Evolutionary conservation across 2,329 filamentous ascomycete species (phyloP).

Genomic region (Fonsecaea nubica): DNA sequence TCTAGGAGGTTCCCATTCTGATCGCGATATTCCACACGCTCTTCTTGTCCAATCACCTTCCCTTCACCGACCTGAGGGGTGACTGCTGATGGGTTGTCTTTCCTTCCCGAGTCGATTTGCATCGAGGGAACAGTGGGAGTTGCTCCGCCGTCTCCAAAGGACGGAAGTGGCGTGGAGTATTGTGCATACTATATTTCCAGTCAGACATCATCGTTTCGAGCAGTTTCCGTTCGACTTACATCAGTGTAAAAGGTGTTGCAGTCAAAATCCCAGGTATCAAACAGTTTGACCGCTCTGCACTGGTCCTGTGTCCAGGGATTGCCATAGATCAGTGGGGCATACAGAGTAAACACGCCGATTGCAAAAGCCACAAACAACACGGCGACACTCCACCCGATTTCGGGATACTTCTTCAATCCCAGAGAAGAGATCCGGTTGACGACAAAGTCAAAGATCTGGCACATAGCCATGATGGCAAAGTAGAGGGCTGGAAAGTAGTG

Average conservation of each 20-base stretch:
- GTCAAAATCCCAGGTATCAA: conserved; percentile 94
- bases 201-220: conserved; percentile 11
- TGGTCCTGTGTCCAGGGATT: conserved; percentile 90
- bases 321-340: conserved; percentile 87
- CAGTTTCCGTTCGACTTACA: conserved; percentile 66
- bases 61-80: conserved; percentile 46
- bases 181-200: conserved; percentile 44
- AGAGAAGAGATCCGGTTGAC: conserved; percentile 74
- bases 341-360: conserved; percentile 79
- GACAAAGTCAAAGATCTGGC: conserved; percentile 85
- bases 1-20: conserved; percentile 89
- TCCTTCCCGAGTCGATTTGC: conserved; percentile 32
- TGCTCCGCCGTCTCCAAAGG: conserved; percentile 20
- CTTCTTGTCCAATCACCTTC: conserved; percentile 64
- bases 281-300: conserved; percentile 85
- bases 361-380: conserved; percentile 76
- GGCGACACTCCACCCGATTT: conserved; percentile 76
- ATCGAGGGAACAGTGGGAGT: conserved; percentile 35
- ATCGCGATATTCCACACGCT: conserved; percentile 92
- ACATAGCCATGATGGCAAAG: conserved; percentile 88
- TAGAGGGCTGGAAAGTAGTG: conserved; percentile 98
- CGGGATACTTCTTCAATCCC: conserved; percentile 71
- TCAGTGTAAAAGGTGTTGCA: conserved; percentile 89
- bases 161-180: conserved; percentile 42
- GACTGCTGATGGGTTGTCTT: conserved; percentile 38